A percentile compares a stretch with the other conserved stretches of the same genome.
phyloP scores from a whole-genome alignment of 2,329 filamentous ascomycete genomes.

The Fusarium sterilihyphosum region DNA sequence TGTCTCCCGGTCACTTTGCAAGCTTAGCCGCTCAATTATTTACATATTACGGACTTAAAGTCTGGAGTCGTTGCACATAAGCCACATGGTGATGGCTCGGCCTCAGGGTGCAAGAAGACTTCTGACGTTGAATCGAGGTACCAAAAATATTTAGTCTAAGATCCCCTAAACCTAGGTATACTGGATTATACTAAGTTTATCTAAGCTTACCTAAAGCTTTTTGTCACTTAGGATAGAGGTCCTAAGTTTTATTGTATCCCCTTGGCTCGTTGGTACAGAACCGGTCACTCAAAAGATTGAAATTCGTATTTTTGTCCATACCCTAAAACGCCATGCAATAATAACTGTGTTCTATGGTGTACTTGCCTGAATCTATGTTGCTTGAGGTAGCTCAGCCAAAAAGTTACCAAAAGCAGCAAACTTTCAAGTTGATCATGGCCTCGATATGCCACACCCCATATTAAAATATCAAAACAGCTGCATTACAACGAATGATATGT shows the following conservation, averaged over 20 bases:
- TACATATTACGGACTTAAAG: background rate
- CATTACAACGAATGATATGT: conserved; percentile 1
- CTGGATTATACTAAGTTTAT: too few species aligned
- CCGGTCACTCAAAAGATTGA: background rate
- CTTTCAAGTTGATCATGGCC: background rate
- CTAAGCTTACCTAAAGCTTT: too few species aligned
- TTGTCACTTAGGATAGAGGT: too few species aligned
- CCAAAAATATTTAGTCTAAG: too few species aligned
- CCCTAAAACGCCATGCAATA: conserved; percentile 27
- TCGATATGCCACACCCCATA: background rate
- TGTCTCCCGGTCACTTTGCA: background rate
- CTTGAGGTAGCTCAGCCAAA: background rate
- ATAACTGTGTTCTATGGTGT: conserved; percentile 5
- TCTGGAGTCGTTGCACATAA: background rate
- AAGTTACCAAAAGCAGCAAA: background rate
- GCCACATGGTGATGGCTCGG: background rate
- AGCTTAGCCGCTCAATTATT: background rate
- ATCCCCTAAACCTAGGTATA: too few species aligned
- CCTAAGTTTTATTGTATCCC: too few species aligned
- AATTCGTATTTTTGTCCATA: background rate
- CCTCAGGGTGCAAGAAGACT: too few species aligned
- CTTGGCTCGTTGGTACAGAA: background rate
- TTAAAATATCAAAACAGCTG: background rate
- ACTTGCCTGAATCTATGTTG: background rate
- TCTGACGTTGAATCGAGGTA: too few species aligned